phyloP scores from a whole-genome alignment of 2,329 filamentous ascomycete species.

The Epicoccum nigrum region DNA sequence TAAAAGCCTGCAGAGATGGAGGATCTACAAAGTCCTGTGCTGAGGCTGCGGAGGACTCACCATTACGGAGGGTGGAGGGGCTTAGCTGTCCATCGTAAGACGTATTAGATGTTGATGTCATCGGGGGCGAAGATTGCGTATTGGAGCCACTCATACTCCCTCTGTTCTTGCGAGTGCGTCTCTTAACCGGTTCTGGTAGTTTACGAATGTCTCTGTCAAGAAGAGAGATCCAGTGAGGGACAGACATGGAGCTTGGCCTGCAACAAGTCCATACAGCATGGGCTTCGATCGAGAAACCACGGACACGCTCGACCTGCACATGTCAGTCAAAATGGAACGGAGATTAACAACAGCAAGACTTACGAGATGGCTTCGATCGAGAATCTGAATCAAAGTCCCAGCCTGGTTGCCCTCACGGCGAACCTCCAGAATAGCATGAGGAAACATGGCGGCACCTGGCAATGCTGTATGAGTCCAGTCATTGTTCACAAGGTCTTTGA shows the following conservation, averaged over 20 bases:
- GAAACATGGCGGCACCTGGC: constrained; percentile 47
- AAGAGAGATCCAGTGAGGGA: constrained; percentile 51
- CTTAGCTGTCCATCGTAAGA: constrained; percentile 47
- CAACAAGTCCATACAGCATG: constrained; percentile 59
- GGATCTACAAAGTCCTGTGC: constrained; percentile 45
- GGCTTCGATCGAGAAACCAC: constrained; percentile 60
- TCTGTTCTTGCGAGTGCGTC: constrained; percentile 35
- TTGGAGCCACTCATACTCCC: constrained; percentile 31
- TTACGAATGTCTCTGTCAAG: constrained; percentile 60
- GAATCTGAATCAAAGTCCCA: constrained; percentile 48
- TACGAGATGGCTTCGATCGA: constrained; percentile 58
- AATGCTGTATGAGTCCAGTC: constrained; percentile 40
- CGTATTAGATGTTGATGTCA: constrained; percentile 47
- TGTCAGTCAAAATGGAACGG: constrained; percentile 28
- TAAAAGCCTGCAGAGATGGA: constrained; percentile 50
- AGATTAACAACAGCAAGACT: constrained; percentile 6
- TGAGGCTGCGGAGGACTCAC: constrained; percentile 46
- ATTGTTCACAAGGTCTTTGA: constrained; percentile 35
- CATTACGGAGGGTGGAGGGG: constrained; percentile 32
- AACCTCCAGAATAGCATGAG: constrained; percentile 59
- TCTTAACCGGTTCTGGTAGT: constrained; percentile 50
- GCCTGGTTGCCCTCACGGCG: constrained; percentile 54
- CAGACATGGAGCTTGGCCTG: constrained; percentile 52
- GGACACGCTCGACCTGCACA: constrained; percentile 54
- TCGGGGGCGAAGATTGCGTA: constrained; percentile 35